Evolutionary conservation across 495 filamentous ascomycete genomes (phyloP).

Genomic region (Penicillium arizonense): DNA sequence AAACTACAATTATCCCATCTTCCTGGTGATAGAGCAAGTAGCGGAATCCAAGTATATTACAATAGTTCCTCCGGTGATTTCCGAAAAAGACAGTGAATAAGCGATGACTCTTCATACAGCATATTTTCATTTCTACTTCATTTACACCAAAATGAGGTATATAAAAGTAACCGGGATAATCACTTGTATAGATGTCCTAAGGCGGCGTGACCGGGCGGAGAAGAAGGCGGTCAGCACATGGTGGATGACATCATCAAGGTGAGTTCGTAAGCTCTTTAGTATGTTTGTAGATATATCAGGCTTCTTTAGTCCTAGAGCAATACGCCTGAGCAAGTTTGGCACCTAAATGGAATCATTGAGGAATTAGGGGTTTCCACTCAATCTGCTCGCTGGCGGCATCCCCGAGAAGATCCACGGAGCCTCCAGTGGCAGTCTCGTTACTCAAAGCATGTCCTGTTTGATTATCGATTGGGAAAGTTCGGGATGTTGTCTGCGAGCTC

Average conservation of each 20-base stretch:
- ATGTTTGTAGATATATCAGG: not conserved
- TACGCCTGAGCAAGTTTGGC: no score
- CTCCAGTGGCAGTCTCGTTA: not conserved
- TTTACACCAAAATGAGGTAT: no score
- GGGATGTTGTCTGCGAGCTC: conserved; percentile 10
- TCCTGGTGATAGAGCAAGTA: no score
- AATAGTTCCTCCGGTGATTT: no score
- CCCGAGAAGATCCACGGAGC: conserved; percentile 25
- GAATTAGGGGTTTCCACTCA: conserved; percentile 37
- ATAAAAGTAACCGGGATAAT: no score
- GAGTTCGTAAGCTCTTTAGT: not conserved
- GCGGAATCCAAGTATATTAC: no score
- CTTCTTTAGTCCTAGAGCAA: no score
- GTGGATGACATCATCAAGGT: not conserved
- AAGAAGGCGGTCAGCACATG: conserved; percentile 1
- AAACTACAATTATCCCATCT: not conserved
- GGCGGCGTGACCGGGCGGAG: not conserved
- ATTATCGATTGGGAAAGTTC: not conserved
- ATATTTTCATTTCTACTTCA: no score
- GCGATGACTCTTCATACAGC: no score
- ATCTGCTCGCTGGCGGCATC: conserved; percentile 22
- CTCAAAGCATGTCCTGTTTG: not conserved
- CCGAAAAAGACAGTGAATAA: no score
- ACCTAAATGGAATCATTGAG: conserved; percentile 7
- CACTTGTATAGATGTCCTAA: not conserved